phyloP scores from a whole-genome alignment of 257 asterid species.

The Vinca minor region DNA sequence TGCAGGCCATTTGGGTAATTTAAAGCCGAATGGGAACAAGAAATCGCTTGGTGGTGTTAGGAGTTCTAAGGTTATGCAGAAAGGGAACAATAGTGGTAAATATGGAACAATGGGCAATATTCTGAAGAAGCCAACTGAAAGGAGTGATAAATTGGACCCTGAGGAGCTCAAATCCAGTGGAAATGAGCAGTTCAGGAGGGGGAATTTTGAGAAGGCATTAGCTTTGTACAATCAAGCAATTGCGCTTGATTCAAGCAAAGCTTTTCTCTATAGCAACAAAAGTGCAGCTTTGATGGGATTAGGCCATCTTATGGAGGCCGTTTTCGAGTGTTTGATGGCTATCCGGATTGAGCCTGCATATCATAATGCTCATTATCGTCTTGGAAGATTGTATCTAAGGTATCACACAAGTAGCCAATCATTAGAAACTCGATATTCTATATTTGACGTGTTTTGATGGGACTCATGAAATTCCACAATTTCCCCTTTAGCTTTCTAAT shows the following conservation, averaged over 20 bases:
- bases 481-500: no score
- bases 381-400: slow-evolving; percentile 52
- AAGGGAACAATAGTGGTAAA: not conserved
- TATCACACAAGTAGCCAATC: slow-evolving; percentile 3
- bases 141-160: slow-evolving; percentile 23
- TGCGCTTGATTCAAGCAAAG: not conserved
- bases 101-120: slow-evolving; percentile 22
- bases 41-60: slow-evolving; percentile 1
- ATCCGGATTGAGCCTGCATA: slow-evolving; percentile 40
- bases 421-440: not conserved
- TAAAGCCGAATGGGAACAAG: slow-evolving; percentile 22
- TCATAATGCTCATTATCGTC: slow-evolving; percentile 46
- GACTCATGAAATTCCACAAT: no score
- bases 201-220: not conserved
- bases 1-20: slow-evolving; percentile 35
- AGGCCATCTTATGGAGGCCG: slow-evolving; percentile 49
- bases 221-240: slow-evolving; percentile 40
- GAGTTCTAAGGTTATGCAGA: not conserved
- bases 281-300: slow-evolving; percentile 38
- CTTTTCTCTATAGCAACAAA: not conserved
- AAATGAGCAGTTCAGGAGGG: not conserved
- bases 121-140: slow-evolving; percentile 18
- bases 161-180: slow-evolving; percentile 33
- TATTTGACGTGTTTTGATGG: not conserved
- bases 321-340: slow-evolving; percentile 42